Evolutionary conservation across 2,329 filamentous ascomycete genomes (phyloP).

Genomic region (Botryotinia convoluta): DNA sequence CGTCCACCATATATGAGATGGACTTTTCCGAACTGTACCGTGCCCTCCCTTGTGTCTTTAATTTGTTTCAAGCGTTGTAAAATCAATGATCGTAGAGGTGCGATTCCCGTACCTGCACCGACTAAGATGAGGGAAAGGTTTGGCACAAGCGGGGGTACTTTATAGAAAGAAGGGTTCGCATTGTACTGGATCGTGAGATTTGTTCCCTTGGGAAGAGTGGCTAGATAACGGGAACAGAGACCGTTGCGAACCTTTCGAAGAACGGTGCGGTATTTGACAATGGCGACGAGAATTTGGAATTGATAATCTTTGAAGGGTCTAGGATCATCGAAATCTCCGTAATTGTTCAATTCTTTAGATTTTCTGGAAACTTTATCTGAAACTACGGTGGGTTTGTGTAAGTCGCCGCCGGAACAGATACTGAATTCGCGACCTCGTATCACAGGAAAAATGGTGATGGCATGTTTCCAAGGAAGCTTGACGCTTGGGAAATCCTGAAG

Average conservation of each 20-base stretch:
- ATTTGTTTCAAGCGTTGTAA: constrained; percentile 59
- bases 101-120: constrained; percentile 82
- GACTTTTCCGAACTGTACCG: constrained; percentile 33
- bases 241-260: constrained; percentile 81
- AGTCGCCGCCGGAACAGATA: constrained; percentile 70
- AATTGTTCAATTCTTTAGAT: neutral
- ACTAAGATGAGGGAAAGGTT: constrained; percentile 66
- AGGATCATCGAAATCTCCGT: constrained; percentile 1
- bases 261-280: constrained; percentile 88
- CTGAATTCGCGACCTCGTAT: constrained; percentile 93
- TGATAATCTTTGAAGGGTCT: constrained; percentile 38
- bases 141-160: constrained; percentile 47
- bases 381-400: constrained; percentile 21
- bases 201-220: constrained; percentile 56
- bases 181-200: constrained; percentile 43
- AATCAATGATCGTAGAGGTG: constrained; percentile 78
- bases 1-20: constrained; percentile 84
- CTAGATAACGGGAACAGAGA: constrained; percentile 85
- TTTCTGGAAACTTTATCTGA: neutral
- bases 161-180: constrained; percentile 53
- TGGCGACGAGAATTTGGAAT: constrained; percentile 75
- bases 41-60: constrained; percentile 25
- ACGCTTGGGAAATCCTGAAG: constrained; percentile 86
- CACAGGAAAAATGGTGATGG: constrained; percentile 71
- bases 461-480: constrained; percentile 71